Base-by-base conservation (phyloP, 257 asterid species). In the Forsythia suspensa region DNA sequence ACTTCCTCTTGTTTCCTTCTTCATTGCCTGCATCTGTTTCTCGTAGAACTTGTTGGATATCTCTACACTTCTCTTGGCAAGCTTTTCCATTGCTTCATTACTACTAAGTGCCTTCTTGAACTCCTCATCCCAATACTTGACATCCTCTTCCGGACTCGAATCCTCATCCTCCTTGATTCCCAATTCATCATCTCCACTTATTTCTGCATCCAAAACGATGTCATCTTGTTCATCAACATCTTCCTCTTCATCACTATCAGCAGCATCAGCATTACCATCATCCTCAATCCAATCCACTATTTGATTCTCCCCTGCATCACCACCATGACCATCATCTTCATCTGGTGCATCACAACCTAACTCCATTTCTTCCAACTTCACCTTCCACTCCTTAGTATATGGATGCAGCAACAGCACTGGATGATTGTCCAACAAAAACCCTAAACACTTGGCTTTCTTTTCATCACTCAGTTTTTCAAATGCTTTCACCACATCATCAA, bases 311-410 rank as follows among this genome's bases (percentile, higher is more conserved):
- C 34, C 34, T 29, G 34, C 75, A 48, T 81, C 76, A 43, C 79
- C 75, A 40, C 40, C 66, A 68, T 77, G 41, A 72, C 65, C 84
- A 69, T 84, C 92, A 37, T 84, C 82, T 39, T 93, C 98, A 71
- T 95, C 99, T 0, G 99, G 98, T 10, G 99, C 99, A 73, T 95
- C 99, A 43, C 99, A 93, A 8, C 99, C 99, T 88, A 95, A 80
- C 89, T 95, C 99, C 96, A 92, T 82, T 41, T 95, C 99, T 89
- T 95, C 99, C 91, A 93, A 74, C 80, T 81, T 92, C 5, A 89
- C 90, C 91, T 95, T 95, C 99, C 99, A 95, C 83, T 95, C 99
- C 82, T 90, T 92, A 0, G 98, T 90, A 70, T 86, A 91, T 1
- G 98, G 99, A 83, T 95, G 99, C 87, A 95, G 76, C 76, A 95